A percentile compares a stretch with the other conserved stretches of the same genome.
Conservation (phyloP, 2,329 filamentous ascomycete species). For the Neopestalotiopsis sp. region DNA sequence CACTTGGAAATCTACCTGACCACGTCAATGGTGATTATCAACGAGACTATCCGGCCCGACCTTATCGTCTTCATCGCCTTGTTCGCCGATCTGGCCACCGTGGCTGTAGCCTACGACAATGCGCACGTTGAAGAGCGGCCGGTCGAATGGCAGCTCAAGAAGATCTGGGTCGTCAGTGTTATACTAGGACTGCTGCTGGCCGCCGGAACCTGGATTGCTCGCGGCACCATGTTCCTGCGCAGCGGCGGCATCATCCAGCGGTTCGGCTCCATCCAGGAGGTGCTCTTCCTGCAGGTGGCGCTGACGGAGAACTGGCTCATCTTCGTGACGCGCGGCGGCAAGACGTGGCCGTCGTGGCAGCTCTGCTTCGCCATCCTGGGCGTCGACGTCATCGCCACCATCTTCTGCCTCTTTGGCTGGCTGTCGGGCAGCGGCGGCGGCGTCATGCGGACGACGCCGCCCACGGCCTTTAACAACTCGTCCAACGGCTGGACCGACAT, state of each 20-base stretch:
- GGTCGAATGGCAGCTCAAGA: constrained; percentile 81
- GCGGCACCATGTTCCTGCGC: constrained; percentile 70
- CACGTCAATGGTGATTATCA: constrained; percentile 79
- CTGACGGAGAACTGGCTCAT: constrained; percentile 81
- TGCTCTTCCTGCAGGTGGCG: constrained; percentile 75
- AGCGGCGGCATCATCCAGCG: constrained; percentile 77
- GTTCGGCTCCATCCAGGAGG: constrained; percentile 75
- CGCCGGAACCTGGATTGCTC: constrained; percentile 74
- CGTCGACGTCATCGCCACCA: constrained; percentile 73
- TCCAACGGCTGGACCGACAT: constrained; percentile 49
- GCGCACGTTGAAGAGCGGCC: constrained; percentile 76
- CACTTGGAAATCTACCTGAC: constrained; percentile 79
- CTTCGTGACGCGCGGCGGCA: constrained; percentile 75
- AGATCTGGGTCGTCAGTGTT: constrained; percentile 80
- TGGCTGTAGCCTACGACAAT: constrained; percentile 80
- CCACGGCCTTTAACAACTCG: constrained; percentile 38
- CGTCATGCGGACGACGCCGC: constrained; percentile 36
- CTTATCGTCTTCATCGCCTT: constrained; percentile 81
- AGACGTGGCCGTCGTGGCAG: constrained; percentile 78
- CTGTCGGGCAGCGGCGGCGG: constrained; percentile 48
- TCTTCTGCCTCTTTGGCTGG: constrained; percentile 80
- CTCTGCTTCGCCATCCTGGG: constrained; percentile 72
- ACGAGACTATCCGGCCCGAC: constrained; percentile 74
- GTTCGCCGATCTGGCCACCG: constrained; percentile 80
- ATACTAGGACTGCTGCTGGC: constrained; percentile 72